Evolutionary conservation across 805 yeast genomes (phyloP).

Genomic region (Candida tibetensis): DNA sequence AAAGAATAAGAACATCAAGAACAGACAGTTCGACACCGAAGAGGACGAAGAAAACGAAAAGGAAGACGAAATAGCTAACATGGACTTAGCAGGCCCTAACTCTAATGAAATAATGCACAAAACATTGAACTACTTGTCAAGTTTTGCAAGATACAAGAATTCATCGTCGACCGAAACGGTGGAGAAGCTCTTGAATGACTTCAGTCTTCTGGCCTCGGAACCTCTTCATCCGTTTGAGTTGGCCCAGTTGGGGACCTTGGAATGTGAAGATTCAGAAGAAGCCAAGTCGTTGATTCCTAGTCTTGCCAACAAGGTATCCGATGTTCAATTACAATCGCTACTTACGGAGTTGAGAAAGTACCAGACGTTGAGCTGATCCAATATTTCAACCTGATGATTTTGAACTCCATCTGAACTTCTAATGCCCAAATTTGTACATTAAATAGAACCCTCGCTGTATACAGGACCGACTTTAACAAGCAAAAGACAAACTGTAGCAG

Average conservation of each 20-base stretch:
- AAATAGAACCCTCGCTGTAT: too few relatives aligned
- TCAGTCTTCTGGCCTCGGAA: conserved; percentile 44
- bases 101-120: conserved; percentile 88
- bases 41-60: conserved; percentile 40
- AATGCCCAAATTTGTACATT: too few relatives aligned
- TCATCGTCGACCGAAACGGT: conserved; percentile 92
- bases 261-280: conserved; percentile 96
- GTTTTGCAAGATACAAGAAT: conserved; percentile 87
- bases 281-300: conserved; percentile 94
- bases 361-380: conserved; percentile 39
- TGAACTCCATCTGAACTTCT: too few relatives aligned
- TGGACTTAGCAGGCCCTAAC: conserved; percentile 60
- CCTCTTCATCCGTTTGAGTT: conserved; percentile 90
- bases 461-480: too few relatives aligned
- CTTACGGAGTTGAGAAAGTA: conserved; percentile 78
- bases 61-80: conserved; percentile 45
- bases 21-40: conserved; percentile 19
- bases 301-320: conserved; percentile 73
- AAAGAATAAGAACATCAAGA: conserved; percentile 38
- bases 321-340: conserved; percentile 81
- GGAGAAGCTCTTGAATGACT: conserved; percentile 79
- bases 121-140: conserved; percentile 80
- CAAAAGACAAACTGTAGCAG: too few relatives aligned
- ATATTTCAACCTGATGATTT: background rate
- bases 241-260: conserved; percentile 85